phyloP scores from a whole-genome alignment of 2,329 filamentous ascomycete genomes.

The Fusarium citri region DNA sequence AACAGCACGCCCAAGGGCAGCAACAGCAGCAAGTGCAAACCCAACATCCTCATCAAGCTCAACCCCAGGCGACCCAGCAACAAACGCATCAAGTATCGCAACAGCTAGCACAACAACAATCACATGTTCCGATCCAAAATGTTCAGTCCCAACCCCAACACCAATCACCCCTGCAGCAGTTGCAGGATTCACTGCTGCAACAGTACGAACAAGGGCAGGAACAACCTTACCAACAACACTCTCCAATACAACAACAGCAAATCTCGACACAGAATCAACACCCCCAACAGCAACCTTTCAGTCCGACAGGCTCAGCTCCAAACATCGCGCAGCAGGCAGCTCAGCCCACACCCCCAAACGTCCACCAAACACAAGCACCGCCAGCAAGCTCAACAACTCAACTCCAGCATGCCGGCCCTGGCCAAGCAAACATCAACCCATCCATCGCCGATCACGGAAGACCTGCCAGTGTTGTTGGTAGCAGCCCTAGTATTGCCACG shows the following conservation, averaged over 20 bases:
- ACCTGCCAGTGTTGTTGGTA: constrained; percentile 23
- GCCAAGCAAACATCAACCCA: constrained; percentile 11
- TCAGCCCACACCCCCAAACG: not conserved
- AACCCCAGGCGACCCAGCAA: not conserved
- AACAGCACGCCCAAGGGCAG: not conserved
- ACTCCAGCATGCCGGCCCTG: constrained; percentile 3
- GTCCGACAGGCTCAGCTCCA: not conserved
- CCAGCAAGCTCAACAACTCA: constrained; percentile 8
- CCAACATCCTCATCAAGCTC: not conserved
- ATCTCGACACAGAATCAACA: constrained; percentile 7
- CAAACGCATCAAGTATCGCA: constrained; percentile 1
- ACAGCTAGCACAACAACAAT: not conserved
- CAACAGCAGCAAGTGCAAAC: not conserved
- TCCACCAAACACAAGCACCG: not conserved
- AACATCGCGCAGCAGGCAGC: constrained; percentile 14
- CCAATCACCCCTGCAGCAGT: not conserved
- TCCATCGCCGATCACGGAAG: constrained; percentile 11
- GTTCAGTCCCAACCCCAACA: not conserved
- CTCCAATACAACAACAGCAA: constrained; percentile 1
- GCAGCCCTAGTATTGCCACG: constrained; percentile 19
- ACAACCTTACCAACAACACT: constrained; percentile 5
- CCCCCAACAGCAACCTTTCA: constrained; percentile 9
- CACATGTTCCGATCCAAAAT: not conserved
- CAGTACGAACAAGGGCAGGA: not conserved
- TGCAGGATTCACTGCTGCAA: not conserved